These are phyloP conservation scores for Talaromyces liani DNA, from an alignment of 495 filamentous ascomycete genomes.

Conservation along the genomic window DNA sequence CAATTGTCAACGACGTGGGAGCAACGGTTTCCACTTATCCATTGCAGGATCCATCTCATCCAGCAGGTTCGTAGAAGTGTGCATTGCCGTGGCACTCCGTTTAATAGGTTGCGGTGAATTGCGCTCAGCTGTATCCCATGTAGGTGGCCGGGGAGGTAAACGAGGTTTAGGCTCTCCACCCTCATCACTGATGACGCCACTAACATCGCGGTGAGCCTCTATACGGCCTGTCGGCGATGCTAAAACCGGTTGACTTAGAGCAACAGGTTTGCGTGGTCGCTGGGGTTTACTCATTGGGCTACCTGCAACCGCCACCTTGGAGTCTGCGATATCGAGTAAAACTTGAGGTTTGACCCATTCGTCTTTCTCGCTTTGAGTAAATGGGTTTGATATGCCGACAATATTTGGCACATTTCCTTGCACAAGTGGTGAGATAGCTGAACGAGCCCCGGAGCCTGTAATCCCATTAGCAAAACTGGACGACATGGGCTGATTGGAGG, in stretches of 20 bases:
- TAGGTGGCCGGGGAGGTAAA: neutral
- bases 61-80: neutral
- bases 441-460: slow-evolving; percentile 64
- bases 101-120: neutral
- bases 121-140: neutral
- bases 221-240: neutral
- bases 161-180: neutral
- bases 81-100: neutral
- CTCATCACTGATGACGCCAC: neutral
- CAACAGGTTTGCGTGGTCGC: slow-evolving; percentile 1
- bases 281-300: neutral
- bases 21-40: neutral
- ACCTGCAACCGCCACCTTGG: neutral
- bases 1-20: neutral
- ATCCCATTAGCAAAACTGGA: slow-evolving; percentile 7
- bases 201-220: neutral
- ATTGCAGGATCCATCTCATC: neutral
- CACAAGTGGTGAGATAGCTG: slow-evolving; percentile 56
- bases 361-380: slow-evolving; percentile 54
- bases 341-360: slow-evolving; percentile 58
- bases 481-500: neutral
- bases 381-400: slow-evolving; percentile 74
- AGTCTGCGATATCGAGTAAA: slow-evolving; percentile 3
- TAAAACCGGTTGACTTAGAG: neutral
- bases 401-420: slow-evolving; percentile 57